Evolutionary conservation across 495 filamentous ascomycete genomes (phyloP), one percentile per base, ranked within the genome.

Genomic region (Penicillium tannophilum): DNA sequence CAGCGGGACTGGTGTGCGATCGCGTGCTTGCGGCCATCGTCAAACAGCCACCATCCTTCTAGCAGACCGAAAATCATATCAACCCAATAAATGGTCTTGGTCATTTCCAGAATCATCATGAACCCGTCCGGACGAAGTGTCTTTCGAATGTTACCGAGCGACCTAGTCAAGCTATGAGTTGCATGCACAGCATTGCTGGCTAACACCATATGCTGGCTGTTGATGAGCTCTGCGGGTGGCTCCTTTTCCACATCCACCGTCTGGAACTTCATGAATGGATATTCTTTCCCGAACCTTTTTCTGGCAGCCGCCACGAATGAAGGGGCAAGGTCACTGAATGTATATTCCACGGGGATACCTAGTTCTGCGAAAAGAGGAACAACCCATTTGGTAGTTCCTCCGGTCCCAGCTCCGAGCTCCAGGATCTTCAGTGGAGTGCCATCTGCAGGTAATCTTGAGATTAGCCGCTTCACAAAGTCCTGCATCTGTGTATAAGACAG

Each of bases 111-210:
- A 16, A 84, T 56, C 11, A 64, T 63, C 0, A 84, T 30, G 36
- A 76, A 62, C 0, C 81, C 82, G 49, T 78, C 76, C 2, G 72
- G 61, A 0, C 71, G 69, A 0, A 83, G 64, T 42, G 75, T 55
- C 12, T 61, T 35, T 7, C 54, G 63, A 1, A 79, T 71, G 45
- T 80, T 71, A 1, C 24, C 58, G 1, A 57, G 43, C 0, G 77
- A 77, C 0, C 20, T 51, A 0, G 16, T 20, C 42, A 81, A 59
- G 26, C 60, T 69, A 9, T 71, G 71, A 0, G 82, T 85, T 0
- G 82, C 81, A 43, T 85, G 82, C 0, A 85, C 65, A 4, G 68
- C 72, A 50, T 82, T 82, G 45, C 70, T 82, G 1, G 78, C 75
- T 4, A 85, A 60, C 20, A 82, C 64, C 19, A 83, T 65, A 58